Base-by-base conservation (phyloP, 1,284 basidiomycete species). In the Apiotrichum akiyoshidainum region DNA sequence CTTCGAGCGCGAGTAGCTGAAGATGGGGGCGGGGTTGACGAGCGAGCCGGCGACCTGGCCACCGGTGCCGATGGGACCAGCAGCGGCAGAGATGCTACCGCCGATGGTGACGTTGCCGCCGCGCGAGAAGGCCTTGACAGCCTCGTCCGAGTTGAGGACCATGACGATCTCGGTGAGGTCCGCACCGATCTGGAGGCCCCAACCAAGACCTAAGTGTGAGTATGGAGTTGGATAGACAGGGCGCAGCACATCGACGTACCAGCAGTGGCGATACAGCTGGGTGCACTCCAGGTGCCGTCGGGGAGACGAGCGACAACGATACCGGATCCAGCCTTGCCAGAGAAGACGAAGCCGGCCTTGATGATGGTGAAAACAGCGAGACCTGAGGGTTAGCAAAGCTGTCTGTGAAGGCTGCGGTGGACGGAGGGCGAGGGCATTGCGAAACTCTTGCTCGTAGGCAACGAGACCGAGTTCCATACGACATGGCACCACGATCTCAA, bases 51-150 rank as follows among this genome's bases (percentile, higher is more conserved):
- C 87, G 10, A 97, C 86, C 58, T 90, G 89, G 0, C 90, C 95
- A 12, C 96, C 96, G 0, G 94, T 97, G 0, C 95, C 96, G 64
- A 98, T 90, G 0, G 95, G 95, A 0, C 93, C 92, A 11, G 91
- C 92, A 0, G 88, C 82, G 1, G 90, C 91, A 54, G 86, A 87
- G 67, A 93, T 83, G 66, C 87, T 89, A 0, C 83, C 83, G 4
- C 96, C 95, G 56, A 99, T 89, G 5, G 95, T 98, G 26, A 99
- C 84, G 74, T 99, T 99, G 6, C 96, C 96, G 21, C 92, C 92
- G 60, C 92, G 83, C 0, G 92, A 91, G 81, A 99, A 99, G 6
- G 96, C 92, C 49, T 87, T 85, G 49, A 99, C 92, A 26, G 95
- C 94, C 63, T 98, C 95, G 65, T 96, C 90, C 64, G 87, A 90